Conservation (phyloP, 306 rosid genomes). For the Cucurbita ficifolia region DNA sequence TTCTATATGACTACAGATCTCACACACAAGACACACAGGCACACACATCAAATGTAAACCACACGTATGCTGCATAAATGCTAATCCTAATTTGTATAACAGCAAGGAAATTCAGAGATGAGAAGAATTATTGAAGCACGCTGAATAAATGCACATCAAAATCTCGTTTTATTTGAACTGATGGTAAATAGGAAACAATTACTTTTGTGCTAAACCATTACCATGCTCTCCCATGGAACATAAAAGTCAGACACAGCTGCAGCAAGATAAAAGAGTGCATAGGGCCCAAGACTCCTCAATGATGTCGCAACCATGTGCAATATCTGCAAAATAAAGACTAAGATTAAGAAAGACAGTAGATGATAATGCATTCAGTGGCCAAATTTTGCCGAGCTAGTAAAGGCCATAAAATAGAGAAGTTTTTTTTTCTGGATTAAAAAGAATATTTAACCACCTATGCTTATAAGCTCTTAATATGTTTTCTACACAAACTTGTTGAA, state of each 20-base stretch:
- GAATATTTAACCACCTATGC: background rate
- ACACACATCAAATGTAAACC: too few relatives aligned
- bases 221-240: constrained; percentile 96
- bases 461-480: background rate
- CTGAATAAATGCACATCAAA: too few relatives aligned
- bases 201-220: constrained; percentile 11
- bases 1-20: too few relatives aligned
- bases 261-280: constrained; percentile 76
- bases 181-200: background rate
- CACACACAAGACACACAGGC: too few relatives aligned
- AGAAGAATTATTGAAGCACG: too few relatives aligned
- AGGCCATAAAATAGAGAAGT: background rate
- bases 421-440: background rate
- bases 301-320: constrained; percentile 44
- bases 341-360: background rate
- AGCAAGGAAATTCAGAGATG: too few relatives aligned
- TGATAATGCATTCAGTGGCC: background rate
- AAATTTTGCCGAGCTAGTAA: background rate
- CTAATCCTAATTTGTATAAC: too few relatives aligned
- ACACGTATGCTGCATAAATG: too few relatives aligned
- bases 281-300: constrained; percentile 32
- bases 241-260: constrained; percentile 93
- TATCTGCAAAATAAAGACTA: constrained; percentile 32
- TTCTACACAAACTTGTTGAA: background rate
- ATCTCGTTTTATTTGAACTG: too few relatives aligned